Base-by-base conservation (phyloP, 164 flowering plant species). In the Taxillus chinensis region DNA sequence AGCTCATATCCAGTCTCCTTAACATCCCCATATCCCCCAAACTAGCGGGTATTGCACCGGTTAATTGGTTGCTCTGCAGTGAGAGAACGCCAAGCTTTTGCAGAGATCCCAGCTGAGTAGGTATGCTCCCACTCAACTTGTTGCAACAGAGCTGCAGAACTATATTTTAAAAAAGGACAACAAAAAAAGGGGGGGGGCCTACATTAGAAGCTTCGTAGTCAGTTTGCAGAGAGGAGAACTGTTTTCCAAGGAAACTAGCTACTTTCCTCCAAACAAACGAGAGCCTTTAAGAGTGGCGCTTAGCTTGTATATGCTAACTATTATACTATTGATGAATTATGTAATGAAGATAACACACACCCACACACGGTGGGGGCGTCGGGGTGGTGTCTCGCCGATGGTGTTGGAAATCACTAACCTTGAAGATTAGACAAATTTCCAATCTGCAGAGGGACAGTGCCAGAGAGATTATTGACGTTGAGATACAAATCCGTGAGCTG, bases 71-170 rank as follows among this genome's bases (percentile, higher is more conserved):
- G 58, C 45, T 73, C 59, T 89, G 95, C 59, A 95, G 66, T 39
- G 93, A 87, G 39, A 95, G 81, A 57, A 85, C 91, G 48, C 39
- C 75, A 10, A 95, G 91, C 74, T 81, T 89, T 81, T 77, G 79
- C 70, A 91, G 65, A 53, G 79, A 80, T 0, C 96, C 89, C 45
- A 95, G 69, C 69, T 86, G 87, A 5, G 79, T 80, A 2, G 99
- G 99, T 60, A 95, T 79, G 66, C 80, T 80, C n/a, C 97, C 99
- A 41, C 77, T 73, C 65, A 95, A 68, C 68, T 80, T 72, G 73
- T 95, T 95, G 66, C 79, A 84, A 59, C 97, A 82, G n/a, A 95
- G 83, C 79, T 95, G 95, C 81, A 95, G 56, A 64, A 91, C 99
- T 95, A 76, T 72, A 27, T 27, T 27, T n/a, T n/a, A n/a, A n/a